Evolutionary conservation across 176 grass and related monocot species (phyloP).

Genomic region (Stipa capillata): DNA sequence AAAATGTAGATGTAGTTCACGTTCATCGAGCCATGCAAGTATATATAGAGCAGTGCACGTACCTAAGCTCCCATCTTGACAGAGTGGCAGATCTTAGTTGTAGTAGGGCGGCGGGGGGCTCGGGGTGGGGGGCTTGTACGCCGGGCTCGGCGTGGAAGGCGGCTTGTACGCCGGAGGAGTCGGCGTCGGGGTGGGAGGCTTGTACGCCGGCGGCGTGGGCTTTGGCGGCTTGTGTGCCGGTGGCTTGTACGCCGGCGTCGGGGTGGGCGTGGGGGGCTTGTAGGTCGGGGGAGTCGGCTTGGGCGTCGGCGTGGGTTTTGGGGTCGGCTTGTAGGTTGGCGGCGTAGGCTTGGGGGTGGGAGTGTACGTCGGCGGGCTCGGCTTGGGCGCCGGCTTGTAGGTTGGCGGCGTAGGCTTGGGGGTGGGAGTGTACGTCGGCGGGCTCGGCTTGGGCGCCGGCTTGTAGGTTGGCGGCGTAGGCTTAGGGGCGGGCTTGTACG

Average conservation of each 20-base stretch:
- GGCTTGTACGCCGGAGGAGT: background rate
- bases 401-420: background rate
- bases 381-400: background rate
- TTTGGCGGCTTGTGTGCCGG: background rate
- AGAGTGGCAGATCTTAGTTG: background rate
- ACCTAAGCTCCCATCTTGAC: slow-evolving; percentile 4
- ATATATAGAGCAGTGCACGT: background rate
- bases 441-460: background rate
- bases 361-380: background rate
- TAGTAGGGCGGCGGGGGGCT: slow-evolving; percentile 53
- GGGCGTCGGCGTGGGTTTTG: background rate
- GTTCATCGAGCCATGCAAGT: background rate
- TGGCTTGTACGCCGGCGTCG: background rate
- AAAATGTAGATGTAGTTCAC: background rate
- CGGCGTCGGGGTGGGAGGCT: background rate
- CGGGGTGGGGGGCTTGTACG: background rate
- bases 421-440: background rate
- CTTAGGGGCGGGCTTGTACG: background rate
- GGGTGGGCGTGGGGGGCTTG: background rate
- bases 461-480: background rate
- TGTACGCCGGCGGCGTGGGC: background rate
- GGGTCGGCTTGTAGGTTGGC: background rate
- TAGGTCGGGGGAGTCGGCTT: background rate
- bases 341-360: background rate
- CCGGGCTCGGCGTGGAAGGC: background rate